These are phyloP conservation scores for Ceratobasidium sp. DNA, from an alignment of 1,284 basidiomycete genomes.

Conservation along the genomic window DNA sequence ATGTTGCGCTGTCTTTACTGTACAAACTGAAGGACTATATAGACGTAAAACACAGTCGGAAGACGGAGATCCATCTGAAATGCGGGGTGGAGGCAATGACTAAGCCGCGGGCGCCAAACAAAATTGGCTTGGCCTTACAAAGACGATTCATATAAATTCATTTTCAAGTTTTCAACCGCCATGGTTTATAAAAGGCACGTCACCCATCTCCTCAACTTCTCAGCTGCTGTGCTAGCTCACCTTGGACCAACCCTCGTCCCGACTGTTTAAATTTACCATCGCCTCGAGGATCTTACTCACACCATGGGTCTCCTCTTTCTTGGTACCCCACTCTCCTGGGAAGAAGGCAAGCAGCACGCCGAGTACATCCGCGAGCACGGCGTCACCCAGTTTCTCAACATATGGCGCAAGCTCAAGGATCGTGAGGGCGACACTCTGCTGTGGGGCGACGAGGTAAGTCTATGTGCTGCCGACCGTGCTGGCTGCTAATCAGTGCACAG, in stretches of 20 bases:
- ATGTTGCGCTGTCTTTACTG: too few species aligned
- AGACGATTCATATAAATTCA: neutral
- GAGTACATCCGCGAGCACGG: slow-evolving; percentile 94
- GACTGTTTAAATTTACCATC: neutral
- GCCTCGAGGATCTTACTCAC: neutral
- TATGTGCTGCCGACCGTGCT: neutral
- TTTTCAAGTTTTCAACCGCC: neutral
- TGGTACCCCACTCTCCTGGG: slow-evolving; percentile 95
- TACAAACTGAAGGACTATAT: too few species aligned
- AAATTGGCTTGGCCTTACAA: neutral
- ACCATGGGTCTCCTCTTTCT: slow-evolving; percentile 94
- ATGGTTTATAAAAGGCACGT: neutral
- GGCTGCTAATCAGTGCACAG: slow-evolving; percentile 60
- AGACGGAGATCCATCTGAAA: neutral
- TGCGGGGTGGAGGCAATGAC: too few species aligned
- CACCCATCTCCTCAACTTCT: neutral
- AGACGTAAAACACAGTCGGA: too few species aligned
- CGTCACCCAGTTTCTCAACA: slow-evolving; percentile 94
- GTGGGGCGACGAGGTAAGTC: slow-evolving; percentile 97
- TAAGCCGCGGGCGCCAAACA: neutral
- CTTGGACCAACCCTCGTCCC: slow-evolving; percentile 6
- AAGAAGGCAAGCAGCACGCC: slow-evolving; percentile 87
- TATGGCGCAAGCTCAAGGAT: slow-evolving; percentile 93
- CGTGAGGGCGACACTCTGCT: slow-evolving; percentile 91
- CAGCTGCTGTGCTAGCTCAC: neutral